These are phyloP conservation scores for Histomonas meleagridis DNA, from an alignment of 208 protist species.

Conservation along the genomic window DNA sequence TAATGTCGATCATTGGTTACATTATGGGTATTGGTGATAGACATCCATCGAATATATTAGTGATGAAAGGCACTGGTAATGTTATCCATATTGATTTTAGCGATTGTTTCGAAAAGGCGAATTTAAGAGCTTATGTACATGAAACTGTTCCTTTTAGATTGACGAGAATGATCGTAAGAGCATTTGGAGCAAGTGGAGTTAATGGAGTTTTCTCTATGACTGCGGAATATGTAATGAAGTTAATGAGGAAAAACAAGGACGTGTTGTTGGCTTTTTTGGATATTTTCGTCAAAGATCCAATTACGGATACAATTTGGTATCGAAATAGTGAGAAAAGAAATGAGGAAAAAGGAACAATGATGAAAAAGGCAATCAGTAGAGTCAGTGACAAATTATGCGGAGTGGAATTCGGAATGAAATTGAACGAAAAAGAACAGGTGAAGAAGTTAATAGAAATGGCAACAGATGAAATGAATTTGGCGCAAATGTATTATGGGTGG, in stretches of 20 bases:
- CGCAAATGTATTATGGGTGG: conserved; percentile 21
- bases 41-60: not conserved
- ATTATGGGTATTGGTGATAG: conserved; percentile 32
- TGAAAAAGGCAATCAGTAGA: conserved; percentile 4
- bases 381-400: not conserved
- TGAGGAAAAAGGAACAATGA: not conserved
- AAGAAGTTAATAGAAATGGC: not conserved
- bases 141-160: conserved; percentile 37
- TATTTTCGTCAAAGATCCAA: conserved; percentile 29
- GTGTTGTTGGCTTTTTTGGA: conserved; percentile 21
- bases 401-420: not conserved
- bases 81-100: conserved; percentile 28
- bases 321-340: not conserved
- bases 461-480: conserved; percentile 16
- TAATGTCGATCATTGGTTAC: conserved; percentile 13
- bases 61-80: not conserved
- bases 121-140: not conserved
- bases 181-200: not conserved
- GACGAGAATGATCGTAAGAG: conserved; percentile 25
- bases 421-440: not conserved
- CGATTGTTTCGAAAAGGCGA: conserved; percentile 48
- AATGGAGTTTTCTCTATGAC: not conserved
- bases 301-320: not conserved
- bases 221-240: not conserved
- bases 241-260: not conserved